Evolutionary conservation across 768 basidiomycete genomes (phyloP).

Genomic region (Boletales sp.): DNA sequence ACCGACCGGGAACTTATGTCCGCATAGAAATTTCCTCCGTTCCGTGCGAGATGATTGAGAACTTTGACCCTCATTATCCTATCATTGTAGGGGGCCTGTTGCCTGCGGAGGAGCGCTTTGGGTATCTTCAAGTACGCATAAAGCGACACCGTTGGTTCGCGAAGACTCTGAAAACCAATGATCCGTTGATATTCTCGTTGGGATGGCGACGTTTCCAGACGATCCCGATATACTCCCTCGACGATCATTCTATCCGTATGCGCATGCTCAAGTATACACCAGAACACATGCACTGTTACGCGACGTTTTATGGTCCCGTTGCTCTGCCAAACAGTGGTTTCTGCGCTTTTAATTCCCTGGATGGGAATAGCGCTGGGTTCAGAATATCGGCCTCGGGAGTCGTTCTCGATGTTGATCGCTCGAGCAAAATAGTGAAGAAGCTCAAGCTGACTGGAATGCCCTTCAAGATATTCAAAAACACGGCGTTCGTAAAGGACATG

Average conservation of each 20-base stretch:
- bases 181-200: slow-evolving; percentile 94
- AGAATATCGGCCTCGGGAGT: slow-evolving; percentile 92
- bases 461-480: slow-evolving; percentile 99
- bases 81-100: slow-evolving; percentile 91
- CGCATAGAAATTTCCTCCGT: slow-evolving; percentile 84
- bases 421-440: slow-evolving; percentile 97
- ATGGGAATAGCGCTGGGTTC: slow-evolving; percentile 68
- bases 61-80: slow-evolving; percentile 91
- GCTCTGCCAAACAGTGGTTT: slow-evolving; percentile 93
- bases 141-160: slow-evolving; percentile 95
- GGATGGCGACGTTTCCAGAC: slow-evolving; percentile 98
- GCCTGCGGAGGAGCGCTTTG: slow-evolving; percentile 86
- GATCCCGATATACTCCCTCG: slow-evolving; percentile 91
- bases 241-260: slow-evolving; percentile 98
- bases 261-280: slow-evolving; percentile 99
- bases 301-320: slow-evolving; percentile 95
- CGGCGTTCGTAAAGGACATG: slow-evolving; percentile 98
- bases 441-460: slow-evolving; percentile 94
- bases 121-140: slow-evolving; percentile 91
- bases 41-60: slow-evolving; percentile 87
- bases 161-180: slow-evolving; percentile 92
- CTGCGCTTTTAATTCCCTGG: slow-evolving; percentile 91
- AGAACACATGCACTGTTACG: slow-evolving; percentile 99
- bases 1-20: slow-evolving; percentile 86
- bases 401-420: slow-evolving; percentile 88